Evolutionary conservation across 345 rosid species (phyloP), one percentile per base, ranked within the genome.

Genomic region (Salix udensis): DNA sequence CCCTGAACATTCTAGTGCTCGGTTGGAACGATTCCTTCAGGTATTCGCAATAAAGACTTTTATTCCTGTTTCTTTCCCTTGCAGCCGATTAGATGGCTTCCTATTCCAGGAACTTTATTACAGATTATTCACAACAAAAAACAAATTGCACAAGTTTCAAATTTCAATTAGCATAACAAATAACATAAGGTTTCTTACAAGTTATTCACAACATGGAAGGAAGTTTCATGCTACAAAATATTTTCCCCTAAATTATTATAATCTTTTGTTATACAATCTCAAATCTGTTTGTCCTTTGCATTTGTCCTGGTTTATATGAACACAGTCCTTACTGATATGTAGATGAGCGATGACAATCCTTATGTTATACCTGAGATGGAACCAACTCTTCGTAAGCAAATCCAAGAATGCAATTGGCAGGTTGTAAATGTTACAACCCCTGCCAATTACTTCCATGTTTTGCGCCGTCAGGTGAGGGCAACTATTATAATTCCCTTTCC

Each of bases 261-360:
- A 2, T 55, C 12, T n/a, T 55, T 55, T 21, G 14, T 4, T 58
- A 10, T 58, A 58, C 62, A 58, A 58, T 58, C 62, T 23, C 62
- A 3, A 23, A 58, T 21, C 8, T 58, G 2, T 13, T 36, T 42
- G 36, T 55, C 67, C 13, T 37, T 18, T 37, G 9, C 50, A 36
- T 72, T 6, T 72, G 26, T 36, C 31, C 34, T 58, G 28, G 31
- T 55, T 11, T 42, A 36, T 72, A 53, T 6, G 6, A 34, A 55
- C 2, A 11, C 0, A 1, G 64, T 23, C 31, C 60, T 65, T 26
- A 15, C 18, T 36, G 53, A n/a, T 66, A 12, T 67, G 61, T 84
- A 92, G 97, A 90, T 92, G 97, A 90, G 97, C 74, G 97, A 88
- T 81, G 97, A 90, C 74, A 89, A 90, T 84, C 97, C 92, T 26